A percentile compares a stretch with the other conserved stretches of the same genome.
These are phyloP conservation scores for Tuber microsphaerosporum DNA, from an alignment of 495 filamentous ascomycete species.

Conservation along the genomic window DNA sequence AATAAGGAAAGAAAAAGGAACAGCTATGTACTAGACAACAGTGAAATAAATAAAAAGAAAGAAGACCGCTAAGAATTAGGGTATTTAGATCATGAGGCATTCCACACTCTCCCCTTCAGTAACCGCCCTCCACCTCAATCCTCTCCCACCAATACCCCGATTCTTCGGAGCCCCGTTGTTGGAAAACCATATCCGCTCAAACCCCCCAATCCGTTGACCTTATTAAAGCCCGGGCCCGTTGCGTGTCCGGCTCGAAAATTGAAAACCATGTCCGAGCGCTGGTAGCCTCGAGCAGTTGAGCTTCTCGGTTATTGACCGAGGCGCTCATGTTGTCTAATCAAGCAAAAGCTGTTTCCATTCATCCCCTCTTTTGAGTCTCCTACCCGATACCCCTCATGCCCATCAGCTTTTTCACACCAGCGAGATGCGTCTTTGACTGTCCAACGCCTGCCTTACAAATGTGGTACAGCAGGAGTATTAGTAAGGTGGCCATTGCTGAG, in stretches of 20 bases:
- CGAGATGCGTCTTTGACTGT: constrained; percentile 88
- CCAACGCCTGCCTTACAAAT: constrained; percentile 88
- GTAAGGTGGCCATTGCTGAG: constrained; percentile 77
- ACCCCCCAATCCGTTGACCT: constrained; percentile 70
- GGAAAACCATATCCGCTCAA: constrained; percentile 74
- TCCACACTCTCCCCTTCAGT: constrained; percentile 62
- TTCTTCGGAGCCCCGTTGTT: constrained; percentile 17
- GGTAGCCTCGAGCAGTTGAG: constrained; percentile 63
- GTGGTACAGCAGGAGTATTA: constrained; percentile 85
- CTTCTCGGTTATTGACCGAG: constrained; percentile 83
- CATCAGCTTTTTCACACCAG: constrained; percentile 86
- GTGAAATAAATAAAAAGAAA: constrained; percentile 14
- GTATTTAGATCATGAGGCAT: constrained; percentile 50
- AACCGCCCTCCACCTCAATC: constrained; percentile 37
- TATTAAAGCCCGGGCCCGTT: constrained; percentile 81
- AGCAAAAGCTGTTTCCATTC: constrained; percentile 94
- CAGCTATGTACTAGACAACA: constrained; percentile 2
- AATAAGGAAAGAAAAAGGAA: not conserved
- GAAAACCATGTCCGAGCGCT: constrained; percentile 57
- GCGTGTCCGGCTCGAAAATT: constrained; percentile 66
- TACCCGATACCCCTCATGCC: constrained; percentile 63
- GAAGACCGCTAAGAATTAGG: not conserved
- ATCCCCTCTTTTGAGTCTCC: constrained; percentile 62
- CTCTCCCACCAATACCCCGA: constrained; percentile 33
- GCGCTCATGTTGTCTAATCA: constrained; percentile 94